Percentiles rank a stretch among this genome's conserved stretches.
Evolutionary conservation across 2,329 filamentous ascomycete genomes (phyloP).

Genomic region (Colletotrichum sublineola): DNA sequence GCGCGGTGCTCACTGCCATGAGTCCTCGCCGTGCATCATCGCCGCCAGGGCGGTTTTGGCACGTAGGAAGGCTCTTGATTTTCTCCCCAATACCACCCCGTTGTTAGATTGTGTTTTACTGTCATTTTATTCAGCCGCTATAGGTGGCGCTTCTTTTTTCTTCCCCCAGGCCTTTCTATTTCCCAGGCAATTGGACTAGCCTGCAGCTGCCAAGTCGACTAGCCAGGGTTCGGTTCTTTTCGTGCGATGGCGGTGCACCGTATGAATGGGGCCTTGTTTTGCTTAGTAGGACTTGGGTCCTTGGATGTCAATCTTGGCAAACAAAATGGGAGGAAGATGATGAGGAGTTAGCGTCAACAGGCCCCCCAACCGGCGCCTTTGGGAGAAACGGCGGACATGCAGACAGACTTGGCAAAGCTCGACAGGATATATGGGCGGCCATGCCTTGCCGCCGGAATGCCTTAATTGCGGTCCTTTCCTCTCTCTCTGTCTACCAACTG

Average conservation of each 20-base stretch:
- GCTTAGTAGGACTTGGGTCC: constrained; percentile 2
- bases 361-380: constrained; percentile 1
- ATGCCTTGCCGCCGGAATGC: not conserved
- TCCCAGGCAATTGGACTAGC: constrained; percentile 23
- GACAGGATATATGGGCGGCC: constrained; percentile 36
- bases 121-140: constrained; percentile 9
- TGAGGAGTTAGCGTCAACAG: constrained; percentile 3
- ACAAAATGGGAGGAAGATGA: constrained; percentile 26
- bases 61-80: no score
- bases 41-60: constrained; percentile 1
- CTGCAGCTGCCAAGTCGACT: not conserved
- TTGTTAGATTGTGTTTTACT: not conserved
- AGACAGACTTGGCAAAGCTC: constrained; percentile 18
- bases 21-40: constrained; percentile 3
- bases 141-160: not conserved
- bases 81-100: not conserved
- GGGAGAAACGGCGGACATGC: not conserved
- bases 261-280: constrained; percentile 18
- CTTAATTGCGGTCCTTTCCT: no score
- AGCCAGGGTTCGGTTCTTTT: constrained; percentile 25
- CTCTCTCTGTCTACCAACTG: constrained; percentile 6
- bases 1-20: not conserved
- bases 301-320: constrained; percentile 35
- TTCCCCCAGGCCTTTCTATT: not conserved
- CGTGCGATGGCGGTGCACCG: constrained; percentile 3